phyloP scores from a whole-genome alignment of 2,329 filamentous ascomycete species.

The Penicillium sp. region DNA sequence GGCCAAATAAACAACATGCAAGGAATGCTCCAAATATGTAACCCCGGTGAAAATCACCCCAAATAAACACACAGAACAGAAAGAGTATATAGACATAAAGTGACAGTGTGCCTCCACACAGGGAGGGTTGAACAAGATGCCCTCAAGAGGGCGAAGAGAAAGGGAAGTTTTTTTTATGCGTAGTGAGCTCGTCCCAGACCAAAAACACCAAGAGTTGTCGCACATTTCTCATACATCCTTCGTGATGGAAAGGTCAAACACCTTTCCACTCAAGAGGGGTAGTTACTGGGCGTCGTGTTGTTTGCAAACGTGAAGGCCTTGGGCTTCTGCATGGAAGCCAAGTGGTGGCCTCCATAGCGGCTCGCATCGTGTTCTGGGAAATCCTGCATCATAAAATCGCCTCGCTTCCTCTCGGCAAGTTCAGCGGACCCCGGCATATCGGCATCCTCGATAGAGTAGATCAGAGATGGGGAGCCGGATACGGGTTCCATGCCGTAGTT shows the following conservation, averaged over 20 bases:
- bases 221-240: slow-evolving; percentile 29
- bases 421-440: slow-evolving; percentile 29
- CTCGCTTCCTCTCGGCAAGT: slow-evolving; percentile 34
- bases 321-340: slow-evolving; percentile 40
- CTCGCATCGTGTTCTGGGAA: slow-evolving; percentile 49
- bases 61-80: slow-evolving; percentile 24
- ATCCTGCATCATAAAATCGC: slow-evolving; percentile 48
- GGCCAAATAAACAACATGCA: slow-evolving; percentile 29
- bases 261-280: slow-evolving; percentile 23
- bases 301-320: slow-evolving; percentile 47
- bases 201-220: slow-evolving; percentile 20
- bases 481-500: slow-evolving; percentile 30
- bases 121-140: slow-evolving; percentile 12
- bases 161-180: slow-evolving; percentile 13
- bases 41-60: slow-evolving; percentile 20
- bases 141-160: slow-evolving; percentile 7
- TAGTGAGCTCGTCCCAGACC: slow-evolving; percentile 23
- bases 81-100: slow-evolving; percentile 23
- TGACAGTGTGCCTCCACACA: slow-evolving; percentile 19
- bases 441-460: slow-evolving; percentile 35
- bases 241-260: slow-evolving; percentile 22
- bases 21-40: slow-evolving; percentile 29
- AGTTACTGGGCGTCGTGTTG: slow-evolving; percentile 46
- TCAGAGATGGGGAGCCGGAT: slow-evolving; percentile 34
- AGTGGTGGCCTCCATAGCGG: slow-evolving; percentile 44